Percentiles rank a stretch among this genome's conserved stretches.
phyloP scores from a whole-genome alignment of 192 early-diverging fungal genomes.

The Linnemannia zychae region DNA sequence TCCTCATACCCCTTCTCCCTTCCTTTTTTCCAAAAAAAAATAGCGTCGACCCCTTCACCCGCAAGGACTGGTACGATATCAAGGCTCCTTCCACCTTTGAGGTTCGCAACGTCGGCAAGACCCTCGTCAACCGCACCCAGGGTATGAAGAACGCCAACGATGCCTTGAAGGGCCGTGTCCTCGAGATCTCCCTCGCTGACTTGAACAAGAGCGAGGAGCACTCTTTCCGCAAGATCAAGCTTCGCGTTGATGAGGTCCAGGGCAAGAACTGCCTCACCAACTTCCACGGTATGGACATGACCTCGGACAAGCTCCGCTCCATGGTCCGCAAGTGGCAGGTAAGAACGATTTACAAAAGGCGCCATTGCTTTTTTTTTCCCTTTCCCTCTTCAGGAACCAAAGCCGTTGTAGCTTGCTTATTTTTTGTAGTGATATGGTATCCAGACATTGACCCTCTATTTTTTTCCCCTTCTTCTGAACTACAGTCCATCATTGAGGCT shows the following conservation, averaged over 20 bases:
- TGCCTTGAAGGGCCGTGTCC: constrained; percentile 94
- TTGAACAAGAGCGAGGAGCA: constrained; percentile 93
- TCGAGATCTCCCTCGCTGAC: constrained; percentile 97
- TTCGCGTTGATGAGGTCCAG: constrained; percentile 96
- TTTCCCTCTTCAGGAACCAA: neutral
- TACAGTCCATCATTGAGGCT: constrained; percentile 94
- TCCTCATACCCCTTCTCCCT: constrained; percentile 1
- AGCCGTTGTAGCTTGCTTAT: neutral
- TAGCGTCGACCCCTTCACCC: constrained; percentile 99
- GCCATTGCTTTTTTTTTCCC: constrained; percentile 8
- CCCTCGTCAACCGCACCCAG: constrained; percentile 99
- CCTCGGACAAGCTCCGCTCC: constrained; percentile 99
- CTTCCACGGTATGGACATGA: constrained; percentile 99
- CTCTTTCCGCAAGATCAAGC: constrained; percentile 98
- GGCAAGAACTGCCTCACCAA: constrained; percentile 99
- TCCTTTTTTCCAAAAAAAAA: constrained; percentile 10
- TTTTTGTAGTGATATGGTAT: neutral
- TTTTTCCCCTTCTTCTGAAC: neutral
- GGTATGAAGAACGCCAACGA: constrained; percentile 98
- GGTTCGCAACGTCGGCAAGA: constrained; percentile 96
- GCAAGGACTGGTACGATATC: constrained; percentile 99
- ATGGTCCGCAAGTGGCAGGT: constrained; percentile 99
- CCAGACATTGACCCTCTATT: neutral
- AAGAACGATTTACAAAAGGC: too few relatives aligned
- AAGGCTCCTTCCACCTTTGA: constrained; percentile 98